Evolutionary conservation across 1,139 yeast genomes (phyloP).

Genomic region (Geotrichum cucujoidarum): DNA sequence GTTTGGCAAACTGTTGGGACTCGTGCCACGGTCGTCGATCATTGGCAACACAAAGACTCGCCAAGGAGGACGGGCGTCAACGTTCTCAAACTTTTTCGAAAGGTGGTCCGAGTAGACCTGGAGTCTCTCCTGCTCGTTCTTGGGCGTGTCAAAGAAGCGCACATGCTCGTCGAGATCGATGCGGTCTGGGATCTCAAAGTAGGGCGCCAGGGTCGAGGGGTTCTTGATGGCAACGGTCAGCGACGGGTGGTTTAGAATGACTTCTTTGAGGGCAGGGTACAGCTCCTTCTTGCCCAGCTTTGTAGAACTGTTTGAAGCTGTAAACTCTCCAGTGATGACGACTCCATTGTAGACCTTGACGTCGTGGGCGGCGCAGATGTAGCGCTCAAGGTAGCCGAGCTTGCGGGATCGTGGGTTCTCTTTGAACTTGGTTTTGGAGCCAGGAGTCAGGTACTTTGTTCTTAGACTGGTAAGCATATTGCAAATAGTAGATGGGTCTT

Average conservation of each 20-base stretch:
- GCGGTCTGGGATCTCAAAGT: not conserved
- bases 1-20: no score
- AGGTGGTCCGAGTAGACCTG: not conserved
- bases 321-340: not conserved
- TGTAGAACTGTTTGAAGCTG: not conserved
- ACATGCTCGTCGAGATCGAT: slow-evolving; percentile 3
- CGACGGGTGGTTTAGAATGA: slow-evolving; percentile 4
- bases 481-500: no score
- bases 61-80: slow-evolving; percentile 14
- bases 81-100: not conserved
- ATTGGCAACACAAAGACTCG: slow-evolving; percentile 1
- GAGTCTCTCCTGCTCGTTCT: not conserved
- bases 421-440: no score
- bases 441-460: no score
- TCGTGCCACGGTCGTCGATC: no score
- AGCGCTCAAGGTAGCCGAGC: not conserved
- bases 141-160: not conserved
- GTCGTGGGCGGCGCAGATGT: not conserved
- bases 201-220: not conserved
- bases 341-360: not conserved
- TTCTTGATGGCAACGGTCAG: not conserved
- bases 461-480: no score
- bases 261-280: slow-evolving; percentile 3
- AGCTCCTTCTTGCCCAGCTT: not conserved
- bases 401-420: no score